phyloP scores from a whole-genome alignment of 768 basidiomycete genomes.

The Dioszegia aurantiaca region DNA sequence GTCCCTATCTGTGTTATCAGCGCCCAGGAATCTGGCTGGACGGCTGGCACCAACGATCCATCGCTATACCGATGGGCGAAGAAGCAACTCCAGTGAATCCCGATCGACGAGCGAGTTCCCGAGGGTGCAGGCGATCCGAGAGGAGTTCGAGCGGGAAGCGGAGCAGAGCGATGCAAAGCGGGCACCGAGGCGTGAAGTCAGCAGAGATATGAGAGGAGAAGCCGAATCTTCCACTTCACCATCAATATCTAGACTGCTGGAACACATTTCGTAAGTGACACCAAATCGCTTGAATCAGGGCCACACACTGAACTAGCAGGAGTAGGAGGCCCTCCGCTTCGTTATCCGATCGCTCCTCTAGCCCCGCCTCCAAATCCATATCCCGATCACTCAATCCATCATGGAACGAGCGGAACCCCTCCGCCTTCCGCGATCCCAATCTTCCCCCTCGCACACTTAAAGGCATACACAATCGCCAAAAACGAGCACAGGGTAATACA shows the following conservation, averaged over 20 bases:
- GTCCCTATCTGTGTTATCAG: too few relatives aligned
- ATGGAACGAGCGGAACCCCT: neutral
- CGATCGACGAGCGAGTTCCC: neutral
- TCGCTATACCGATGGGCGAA: too few relatives aligned
- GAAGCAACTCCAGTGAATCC: neutral
- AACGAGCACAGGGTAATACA: conserved; percentile 15
- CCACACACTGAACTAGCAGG: too few relatives aligned
- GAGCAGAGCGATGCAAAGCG: neutral
- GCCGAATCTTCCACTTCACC: conserved; percentile 7
- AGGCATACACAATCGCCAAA: conserved; percentile 14
- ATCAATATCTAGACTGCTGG: neutral
- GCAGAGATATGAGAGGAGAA: conserved; percentile 11
- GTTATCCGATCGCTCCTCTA: neutral
- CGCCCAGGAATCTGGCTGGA: too few relatives aligned
- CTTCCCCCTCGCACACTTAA: neutral
- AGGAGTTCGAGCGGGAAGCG: neutral
- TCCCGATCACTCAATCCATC: neutral
- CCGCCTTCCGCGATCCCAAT: neutral
- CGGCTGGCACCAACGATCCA: too few relatives aligned
- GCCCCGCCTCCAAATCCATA: neutral
- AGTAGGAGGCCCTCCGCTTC: too few relatives aligned
- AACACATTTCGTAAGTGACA: too few relatives aligned
- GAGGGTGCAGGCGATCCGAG: neutral
- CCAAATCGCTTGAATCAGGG: too few relatives aligned
- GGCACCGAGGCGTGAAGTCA: neutral